Base-by-base conservation (phyloP, 2,329 filamentous ascomycete genomes). In the Xylaria sp. region DNA sequence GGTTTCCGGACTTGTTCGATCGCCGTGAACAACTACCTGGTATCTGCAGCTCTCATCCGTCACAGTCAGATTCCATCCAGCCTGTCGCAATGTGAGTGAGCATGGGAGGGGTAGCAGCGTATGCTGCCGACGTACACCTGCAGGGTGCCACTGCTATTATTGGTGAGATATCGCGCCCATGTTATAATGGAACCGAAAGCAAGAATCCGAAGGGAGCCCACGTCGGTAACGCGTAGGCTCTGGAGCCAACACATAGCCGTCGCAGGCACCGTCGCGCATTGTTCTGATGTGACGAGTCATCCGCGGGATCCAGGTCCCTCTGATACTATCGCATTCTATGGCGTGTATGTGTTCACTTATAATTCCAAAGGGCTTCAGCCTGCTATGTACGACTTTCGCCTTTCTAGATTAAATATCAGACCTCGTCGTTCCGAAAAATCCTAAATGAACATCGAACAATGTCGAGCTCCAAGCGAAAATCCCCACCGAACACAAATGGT, bases 181-280 rank as follows among this genome's bases (percentile, higher is more conserved):
- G 23, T n/a, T 51, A n/a, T 46, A 31, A 48, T 44, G 34, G 34
- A 25, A 41, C 52, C 52, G 18, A 37, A 55, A 37, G 52, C 48
- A 31, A 13, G 28, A 58, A 23, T n/a, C 23, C 23, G 41, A 44
- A 28, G 56, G 23, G n/a, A 58, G 48, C 56, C 55, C 25, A 60
- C 18, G 37, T 46, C 39, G 34, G 50, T 25, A 48, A 48, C 48
- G 48, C 34, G 54, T 39, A 57, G 52, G 52, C 54, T 64, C 23
- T 65, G 63, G 63, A 65, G 63, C 63, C 63, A 65, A 37, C 63
- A 25, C 63, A 60, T 65, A 54, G 56, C 63, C 37, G 55, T 48
- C 7, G 55, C 44, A 59, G 44, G 51, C 55, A 25, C 55, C 9
- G n/a, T 55, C 18, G n/a, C 50, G 31, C 46, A 37, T 46, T 31